A percentile compares a stretch with the other conserved stretches of the same genome.
Conservation (phyloP, 2,329 filamentous ascomycete genomes). For the Phaeosphaeria sp. region DNA sequence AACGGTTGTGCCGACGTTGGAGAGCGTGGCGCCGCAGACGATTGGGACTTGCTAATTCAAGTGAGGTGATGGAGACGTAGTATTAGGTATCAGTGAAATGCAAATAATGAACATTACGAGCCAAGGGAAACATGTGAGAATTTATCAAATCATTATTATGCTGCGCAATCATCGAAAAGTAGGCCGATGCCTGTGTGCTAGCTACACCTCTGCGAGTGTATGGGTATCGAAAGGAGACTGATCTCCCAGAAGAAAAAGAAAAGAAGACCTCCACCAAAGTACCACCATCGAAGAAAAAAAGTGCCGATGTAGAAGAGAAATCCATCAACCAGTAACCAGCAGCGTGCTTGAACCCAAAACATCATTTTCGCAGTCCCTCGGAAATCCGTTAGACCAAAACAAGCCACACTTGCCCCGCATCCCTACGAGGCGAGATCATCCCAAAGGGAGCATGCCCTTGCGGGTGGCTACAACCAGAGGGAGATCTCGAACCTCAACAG, state of each 20-base stretch:
- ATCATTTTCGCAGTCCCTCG: background rate
- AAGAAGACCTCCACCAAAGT: background rate
- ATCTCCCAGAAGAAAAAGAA: background rate
- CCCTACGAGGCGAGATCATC: background rate
- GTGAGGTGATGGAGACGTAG: background rate
- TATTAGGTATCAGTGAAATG: background rate
- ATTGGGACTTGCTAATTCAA: slow-evolving; percentile 1
- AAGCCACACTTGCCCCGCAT: background rate
- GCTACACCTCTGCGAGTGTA: background rate
- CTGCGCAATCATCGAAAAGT: background rate
- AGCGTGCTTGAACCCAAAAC: background rate
- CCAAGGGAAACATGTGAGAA: background rate
- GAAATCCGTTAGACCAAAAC: background rate
- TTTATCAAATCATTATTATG: background rate
- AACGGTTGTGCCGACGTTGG: slow-evolving; percentile 32
- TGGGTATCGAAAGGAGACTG: background rate
- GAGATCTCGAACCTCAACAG: background rate
- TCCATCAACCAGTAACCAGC: background rate
- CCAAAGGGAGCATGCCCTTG: background rate
- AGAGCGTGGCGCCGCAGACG: slow-evolving; percentile 22
- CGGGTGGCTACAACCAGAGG: background rate
- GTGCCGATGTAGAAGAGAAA: background rate
- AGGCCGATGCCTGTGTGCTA: background rate
- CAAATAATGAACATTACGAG: background rate
- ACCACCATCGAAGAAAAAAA: background rate